These are phyloP conservation scores for Penicillium sp. DNA, from an alignment of 2,329 filamentous ascomycete species.

Conservation along the genomic window DNA sequence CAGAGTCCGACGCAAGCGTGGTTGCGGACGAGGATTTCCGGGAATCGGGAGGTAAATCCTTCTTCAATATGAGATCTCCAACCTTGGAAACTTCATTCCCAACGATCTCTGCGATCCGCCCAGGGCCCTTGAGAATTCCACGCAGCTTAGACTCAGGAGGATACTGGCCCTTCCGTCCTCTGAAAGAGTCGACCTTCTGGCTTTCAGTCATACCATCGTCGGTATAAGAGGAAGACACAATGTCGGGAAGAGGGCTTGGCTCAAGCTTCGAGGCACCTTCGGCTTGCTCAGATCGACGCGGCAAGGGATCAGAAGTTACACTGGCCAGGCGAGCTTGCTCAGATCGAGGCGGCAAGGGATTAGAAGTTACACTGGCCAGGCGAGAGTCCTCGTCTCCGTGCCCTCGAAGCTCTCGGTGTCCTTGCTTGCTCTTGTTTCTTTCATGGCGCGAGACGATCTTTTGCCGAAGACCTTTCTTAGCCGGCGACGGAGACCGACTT, in stretches of 20 bases:
- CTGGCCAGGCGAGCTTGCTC: conserved; percentile 19
- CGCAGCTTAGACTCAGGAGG: conserved; percentile 61
- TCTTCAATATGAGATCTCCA: conserved; percentile 60
- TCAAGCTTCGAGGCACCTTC: conserved; percentile 25
- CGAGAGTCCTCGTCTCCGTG: conserved; percentile 22
- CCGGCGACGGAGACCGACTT: conserved; percentile 65
- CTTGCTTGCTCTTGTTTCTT: conserved; percentile 39
- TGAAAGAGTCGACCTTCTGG: conserved; percentile 25
- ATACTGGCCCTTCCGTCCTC: conserved; percentile 27
- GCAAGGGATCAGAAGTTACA: conserved; percentile 14
- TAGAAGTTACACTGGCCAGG: conserved; percentile 14
- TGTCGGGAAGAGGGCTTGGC: conserved; percentile 30
- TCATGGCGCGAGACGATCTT: conserved; percentile 43
- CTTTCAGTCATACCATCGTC: conserved; percentile 23
- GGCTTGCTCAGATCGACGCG: conserved; percentile 11
- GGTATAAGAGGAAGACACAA: conserved; percentile 22
- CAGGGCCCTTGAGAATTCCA: conserved; percentile 71
- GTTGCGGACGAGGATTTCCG: conserved; percentile 46
- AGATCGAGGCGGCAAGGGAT: conserved; percentile 11
- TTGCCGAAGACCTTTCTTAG: conserved; percentile 54
- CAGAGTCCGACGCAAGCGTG: conserved; percentile 48
- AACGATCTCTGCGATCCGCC: conserved; percentile 71
- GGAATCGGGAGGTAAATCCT: conserved; percentile 50
- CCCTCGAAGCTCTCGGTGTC: conserved; percentile 37
- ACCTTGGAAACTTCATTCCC: conserved; percentile 63